Conservation (phyloP, 768 basidiomycete genomes). For the Boletus vinaceobasis region DNA sequence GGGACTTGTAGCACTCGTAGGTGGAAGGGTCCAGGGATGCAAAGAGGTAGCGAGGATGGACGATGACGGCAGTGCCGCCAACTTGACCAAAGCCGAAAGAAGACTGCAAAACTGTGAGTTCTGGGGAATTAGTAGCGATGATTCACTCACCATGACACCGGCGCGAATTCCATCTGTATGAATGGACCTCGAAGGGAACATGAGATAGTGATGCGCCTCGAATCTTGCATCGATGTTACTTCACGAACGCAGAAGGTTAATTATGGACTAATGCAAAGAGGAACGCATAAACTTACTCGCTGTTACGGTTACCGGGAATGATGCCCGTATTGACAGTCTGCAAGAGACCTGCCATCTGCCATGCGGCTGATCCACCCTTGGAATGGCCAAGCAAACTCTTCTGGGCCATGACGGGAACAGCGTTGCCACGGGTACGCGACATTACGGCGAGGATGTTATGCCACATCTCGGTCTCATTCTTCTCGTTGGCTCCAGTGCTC, state of each 20-base stretch:
- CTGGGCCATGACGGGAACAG: constrained; percentile 96
- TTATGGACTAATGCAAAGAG: neutral
- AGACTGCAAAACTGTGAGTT: constrained; percentile 45
- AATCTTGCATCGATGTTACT: constrained; percentile 94
- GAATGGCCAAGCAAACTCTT: constrained; percentile 97
- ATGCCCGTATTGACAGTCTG: constrained; percentile 84
- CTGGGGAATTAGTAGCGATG: neutral
- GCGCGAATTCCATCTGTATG: constrained; percentile 90
- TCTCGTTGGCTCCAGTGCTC: constrained; percentile 88
- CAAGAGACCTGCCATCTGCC: constrained; percentile 91
- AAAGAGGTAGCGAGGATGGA: constrained; percentile 90
- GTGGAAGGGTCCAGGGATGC: constrained; percentile 75
- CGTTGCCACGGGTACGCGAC: constrained; percentile 88
- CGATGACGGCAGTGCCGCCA: constrained; percentile 83
- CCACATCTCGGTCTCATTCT: constrained; percentile 97
- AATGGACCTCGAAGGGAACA: constrained; percentile 98
- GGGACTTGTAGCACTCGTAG: constrained; percentile 74
- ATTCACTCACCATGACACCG: constrained; percentile 69
- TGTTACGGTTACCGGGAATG: constrained; percentile 93
- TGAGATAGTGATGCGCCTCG: constrained; percentile 81
- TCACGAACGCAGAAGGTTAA: constrained; percentile 3
- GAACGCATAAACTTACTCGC: constrained; percentile 64
- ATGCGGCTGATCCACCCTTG: constrained; percentile 98
- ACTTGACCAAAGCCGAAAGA: constrained; percentile 99
- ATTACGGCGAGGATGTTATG: constrained; percentile 90